Conservation (phyloP, 2,329 filamentous ascomycete species). For the Pseudopyricularia cyperi region DNA sequence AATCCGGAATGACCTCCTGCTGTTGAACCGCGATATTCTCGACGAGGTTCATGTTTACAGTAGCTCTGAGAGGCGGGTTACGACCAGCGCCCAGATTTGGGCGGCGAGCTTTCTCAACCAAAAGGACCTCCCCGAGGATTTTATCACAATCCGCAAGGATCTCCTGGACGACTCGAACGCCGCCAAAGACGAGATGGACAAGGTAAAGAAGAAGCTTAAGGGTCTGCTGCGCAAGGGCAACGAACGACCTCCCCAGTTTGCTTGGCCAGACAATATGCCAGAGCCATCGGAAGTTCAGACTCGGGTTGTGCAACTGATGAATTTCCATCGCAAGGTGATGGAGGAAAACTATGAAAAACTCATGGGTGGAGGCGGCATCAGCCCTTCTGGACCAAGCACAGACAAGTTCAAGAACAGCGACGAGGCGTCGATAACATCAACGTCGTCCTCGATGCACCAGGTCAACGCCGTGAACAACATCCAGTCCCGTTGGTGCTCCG, state of each 20-base stretch:
- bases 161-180: conserved; percentile 95
- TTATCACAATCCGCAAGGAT: conserved; percentile 86
- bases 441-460: conserved; percentile 27
- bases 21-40: conserved; percentile 85
- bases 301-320: conserved; percentile 90
- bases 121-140: conserved; percentile 73
- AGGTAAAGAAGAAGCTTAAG: conserved; percentile 99
- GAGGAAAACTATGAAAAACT: conserved; percentile 82
- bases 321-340: conserved; percentile 93
- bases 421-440: not conserved
- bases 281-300: conserved; percentile 89
- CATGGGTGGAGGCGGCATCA: conserved; percentile 24
- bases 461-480: conserved; percentile 55
- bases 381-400: not conserved
- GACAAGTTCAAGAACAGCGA: not conserved
- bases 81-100: conserved; percentile 94
- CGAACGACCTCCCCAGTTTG: conserved; percentile 85
- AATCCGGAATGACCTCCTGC: conserved; percentile 85
- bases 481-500: conserved; percentile 89
- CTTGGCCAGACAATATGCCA: conserved; percentile 92
- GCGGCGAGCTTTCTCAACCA: conserved; percentile 77
- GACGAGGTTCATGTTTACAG: conserved; percentile 92
- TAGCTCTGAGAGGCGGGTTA: conserved; percentile 88
- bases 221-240: conserved; percentile 83
- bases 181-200: conserved; percentile 98